phyloP scores from a whole-genome alignment of 495 filamentous ascomycete species.

The Emericellopsis terricola region DNA sequence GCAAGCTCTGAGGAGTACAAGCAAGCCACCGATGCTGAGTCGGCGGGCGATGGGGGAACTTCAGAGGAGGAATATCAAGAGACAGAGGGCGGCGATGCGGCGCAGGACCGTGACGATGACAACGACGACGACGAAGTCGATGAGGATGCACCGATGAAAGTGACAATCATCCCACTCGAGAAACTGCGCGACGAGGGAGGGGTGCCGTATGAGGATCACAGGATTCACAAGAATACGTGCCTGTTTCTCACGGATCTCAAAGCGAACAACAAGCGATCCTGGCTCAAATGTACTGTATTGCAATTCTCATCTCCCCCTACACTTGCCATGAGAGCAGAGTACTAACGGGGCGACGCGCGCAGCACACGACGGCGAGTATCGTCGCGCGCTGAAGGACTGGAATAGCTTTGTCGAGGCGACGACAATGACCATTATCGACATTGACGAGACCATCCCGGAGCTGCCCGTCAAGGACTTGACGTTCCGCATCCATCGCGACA shows the following conservation, averaged over 20 bases:
- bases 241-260: constrained; percentile 59
- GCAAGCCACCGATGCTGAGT: constrained; percentile 3
- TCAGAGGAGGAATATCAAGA: constrained; percentile 1
- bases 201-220: constrained; percentile 47
- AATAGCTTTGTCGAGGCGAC: constrained; percentile 53
- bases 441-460: constrained; percentile 66
- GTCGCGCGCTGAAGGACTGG: constrained; percentile 60
- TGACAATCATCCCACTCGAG: constrained; percentile 46
- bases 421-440: constrained; percentile 47
- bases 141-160: constrained; percentile 14
- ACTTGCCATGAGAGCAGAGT: background rate
- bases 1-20: background rate
- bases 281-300: constrained; percentile 52
- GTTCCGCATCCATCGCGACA: constrained; percentile 73
- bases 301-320: background rate
- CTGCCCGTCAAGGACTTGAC: constrained; percentile 69
- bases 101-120: constrained; percentile 5
- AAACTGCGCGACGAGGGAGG: constrained; percentile 49
- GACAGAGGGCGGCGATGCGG: constrained; percentile 5
- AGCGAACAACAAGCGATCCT: constrained; percentile 60
- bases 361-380: constrained; percentile 64
- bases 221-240: constrained; percentile 65
- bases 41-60: constrained; percentile 6
- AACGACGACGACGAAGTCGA: constrained; percentile 18
- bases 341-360: constrained; percentile 3